Percentiles rank a stretch among this genome's conserved stretches.
Conservation (phyloP, 345 rosid species). For the Punica granatum region DNA sequence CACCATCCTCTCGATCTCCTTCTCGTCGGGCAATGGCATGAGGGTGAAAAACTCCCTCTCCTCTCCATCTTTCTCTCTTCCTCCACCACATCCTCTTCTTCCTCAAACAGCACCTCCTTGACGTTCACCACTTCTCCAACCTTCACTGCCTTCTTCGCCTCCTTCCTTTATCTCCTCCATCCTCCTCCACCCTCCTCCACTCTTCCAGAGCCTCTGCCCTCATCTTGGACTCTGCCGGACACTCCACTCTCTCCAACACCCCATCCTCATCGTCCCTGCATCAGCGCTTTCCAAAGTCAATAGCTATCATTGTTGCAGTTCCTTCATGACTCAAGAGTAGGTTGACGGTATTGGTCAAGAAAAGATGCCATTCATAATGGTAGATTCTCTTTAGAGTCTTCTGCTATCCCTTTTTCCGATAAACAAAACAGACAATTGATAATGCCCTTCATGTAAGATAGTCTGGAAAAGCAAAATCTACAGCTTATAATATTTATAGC, state of each 20-base stretch:
- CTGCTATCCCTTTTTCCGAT: too few relatives aligned
- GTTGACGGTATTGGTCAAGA: too few relatives aligned
- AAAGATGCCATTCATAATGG: too few relatives aligned
- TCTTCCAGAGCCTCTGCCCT: constrained; percentile 50
- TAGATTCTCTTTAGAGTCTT: too few relatives aligned
- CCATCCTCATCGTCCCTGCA: constrained; percentile 95
- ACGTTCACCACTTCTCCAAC: constrained; percentile 65
- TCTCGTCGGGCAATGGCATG: constrained; percentile 84
- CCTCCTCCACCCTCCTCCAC: constrained; percentile 39
- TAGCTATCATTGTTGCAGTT: too few relatives aligned
- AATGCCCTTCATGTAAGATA: too few relatives aligned
- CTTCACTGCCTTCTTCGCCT: constrained; percentile 69
- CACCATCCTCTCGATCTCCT: constrained; percentile 94
- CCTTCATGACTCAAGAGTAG: too few relatives aligned
- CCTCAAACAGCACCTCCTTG: constrained; percentile 75
- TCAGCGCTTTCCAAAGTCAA: too few relatives aligned
- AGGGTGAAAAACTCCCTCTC: constrained; percentile 81
- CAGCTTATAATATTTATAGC: too few relatives aligned
- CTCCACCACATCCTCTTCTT: constrained; percentile 74
- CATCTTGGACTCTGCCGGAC: constrained; percentile 47
- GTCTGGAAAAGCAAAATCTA: too few relatives aligned
- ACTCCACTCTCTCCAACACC: constrained; percentile 69
- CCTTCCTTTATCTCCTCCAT: constrained; percentile 69
- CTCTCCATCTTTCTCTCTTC: constrained; percentile 46
- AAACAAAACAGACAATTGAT: too few relatives aligned